Evolutionary conservation across 23 red algal species (phyloP).

Genomic region (Rhodosorus marinus): DNA sequence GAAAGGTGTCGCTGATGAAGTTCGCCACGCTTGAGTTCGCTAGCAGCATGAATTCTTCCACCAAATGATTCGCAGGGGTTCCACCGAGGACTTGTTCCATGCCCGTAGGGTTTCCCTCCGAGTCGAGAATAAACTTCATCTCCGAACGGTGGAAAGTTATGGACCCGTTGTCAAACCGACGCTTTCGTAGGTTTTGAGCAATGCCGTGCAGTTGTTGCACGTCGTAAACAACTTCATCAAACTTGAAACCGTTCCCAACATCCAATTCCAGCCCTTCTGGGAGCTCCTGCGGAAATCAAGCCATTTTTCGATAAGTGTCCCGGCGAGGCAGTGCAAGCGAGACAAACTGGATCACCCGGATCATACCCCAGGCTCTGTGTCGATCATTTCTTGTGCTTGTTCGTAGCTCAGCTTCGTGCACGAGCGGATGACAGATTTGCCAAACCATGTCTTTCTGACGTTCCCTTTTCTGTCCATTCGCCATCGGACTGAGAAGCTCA

Average conservation of each 20-base stretch:
- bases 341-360: too few species aligned
- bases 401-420: constrained; percentile 4
- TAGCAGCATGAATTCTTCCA: background rate
- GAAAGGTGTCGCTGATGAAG: background rate
- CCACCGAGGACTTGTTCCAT: too few species aligned
- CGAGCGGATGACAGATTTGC: constrained; percentile 1
- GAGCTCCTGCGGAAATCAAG: too few species aligned
- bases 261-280: background rate
- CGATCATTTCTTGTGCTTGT: constrained; percentile 4
- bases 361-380: background rate
- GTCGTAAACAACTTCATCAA: background rate
- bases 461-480: background rate
- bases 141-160: background rate
- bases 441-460: constrained; percentile 1
- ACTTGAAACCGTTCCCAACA: background rate
- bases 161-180: background rate
- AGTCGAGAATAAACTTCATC: background rate
- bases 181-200: background rate
- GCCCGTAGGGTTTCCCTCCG: background rate
- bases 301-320: too few species aligned
- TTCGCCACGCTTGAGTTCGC: background rate
- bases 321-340: too few species aligned
- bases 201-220: background rate
- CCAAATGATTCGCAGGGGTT: background rate
- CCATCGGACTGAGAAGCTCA: background rate